A percentile compares a stretch with the other conserved stretches of the same genome.
These are phyloP conservation scores for Salvia splendens DNA, from an alignment of 257 asterid species.

Conservation along the genomic window DNA sequence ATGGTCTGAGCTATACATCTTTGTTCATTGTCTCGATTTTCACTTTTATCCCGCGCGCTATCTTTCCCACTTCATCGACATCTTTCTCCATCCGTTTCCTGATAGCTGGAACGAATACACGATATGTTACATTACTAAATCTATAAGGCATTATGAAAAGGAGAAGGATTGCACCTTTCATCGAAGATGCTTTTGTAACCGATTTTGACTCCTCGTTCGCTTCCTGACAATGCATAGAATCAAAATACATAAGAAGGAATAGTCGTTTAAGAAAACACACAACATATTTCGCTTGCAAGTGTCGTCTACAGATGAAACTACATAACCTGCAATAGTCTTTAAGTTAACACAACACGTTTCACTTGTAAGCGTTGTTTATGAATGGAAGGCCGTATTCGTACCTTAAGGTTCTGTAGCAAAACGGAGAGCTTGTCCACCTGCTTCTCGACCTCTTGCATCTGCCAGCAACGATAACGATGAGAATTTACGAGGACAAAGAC, in stretches of 20 bases:
- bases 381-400: slow-evolving; percentile 22
- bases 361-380: too few relatives aligned
- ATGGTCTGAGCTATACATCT: slow-evolving; percentile 51
- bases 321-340: too few relatives aligned
- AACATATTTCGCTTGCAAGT: too few relatives aligned
- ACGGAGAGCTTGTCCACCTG: slow-evolving; percentile 66
- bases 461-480: slow-evolving; percentile 9
- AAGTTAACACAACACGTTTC: too few relatives aligned
- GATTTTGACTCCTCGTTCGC: slow-evolving; percentile 87
- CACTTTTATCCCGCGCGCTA: slow-evolving; percentile 70
- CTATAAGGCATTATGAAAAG: slow-evolving; percentile 1
- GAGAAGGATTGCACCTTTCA: slow-evolving; percentile 59
- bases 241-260: not conserved
- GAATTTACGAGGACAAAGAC: not conserved
- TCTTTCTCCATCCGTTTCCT: slow-evolving; percentile 92
- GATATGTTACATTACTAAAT: not conserved
- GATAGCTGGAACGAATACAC: slow-evolving; percentile 58
- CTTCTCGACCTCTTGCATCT: slow-evolving; percentile 79
- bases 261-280: not conserved
- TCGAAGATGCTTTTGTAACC: slow-evolving; percentile 78
- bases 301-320: not conserved
- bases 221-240: slow-evolving; percentile 47
- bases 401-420: slow-evolving; percentile 69
- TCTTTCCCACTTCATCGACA: slow-evolving; percentile 79
- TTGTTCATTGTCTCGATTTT: slow-evolving; percentile 63